A percentile compares a stretch with the other conserved stretches of the same genome.
Conservation (phyloP, 2,329 filamentous ascomycete genomes). For the Fusarium acutatum region DNA sequence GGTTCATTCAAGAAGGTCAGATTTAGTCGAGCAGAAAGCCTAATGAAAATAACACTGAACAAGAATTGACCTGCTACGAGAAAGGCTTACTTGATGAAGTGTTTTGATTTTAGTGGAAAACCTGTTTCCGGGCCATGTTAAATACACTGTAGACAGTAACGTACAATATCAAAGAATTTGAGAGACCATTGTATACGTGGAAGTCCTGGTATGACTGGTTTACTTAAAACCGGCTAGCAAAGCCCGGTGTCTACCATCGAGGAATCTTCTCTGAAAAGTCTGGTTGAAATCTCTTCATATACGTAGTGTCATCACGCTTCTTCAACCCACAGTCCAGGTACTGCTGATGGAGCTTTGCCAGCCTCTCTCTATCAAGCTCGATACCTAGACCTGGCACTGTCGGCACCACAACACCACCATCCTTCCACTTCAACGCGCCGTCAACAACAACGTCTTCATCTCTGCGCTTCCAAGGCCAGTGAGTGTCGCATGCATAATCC, state of each 20-base stretch:
- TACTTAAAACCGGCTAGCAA: background rate
- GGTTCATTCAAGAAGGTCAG: no score
- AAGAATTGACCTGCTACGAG: no score
- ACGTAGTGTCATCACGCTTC: conserved; percentile 50
- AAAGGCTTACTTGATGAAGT: background rate
- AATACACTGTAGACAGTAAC: no score
- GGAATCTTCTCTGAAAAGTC: conserved; percentile 47
- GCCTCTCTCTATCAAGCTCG: conserved; percentile 49
- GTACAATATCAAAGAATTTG: no score
- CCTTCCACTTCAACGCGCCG: conserved; percentile 48
- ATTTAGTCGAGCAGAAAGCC: no score
- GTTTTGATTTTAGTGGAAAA: background rate
- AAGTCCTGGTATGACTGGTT: background rate
- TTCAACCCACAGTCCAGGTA: conserved; percentile 50
- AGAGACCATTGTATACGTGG: background rate
- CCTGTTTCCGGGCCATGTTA: rapidly evolving
- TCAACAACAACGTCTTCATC: conserved; percentile 53
- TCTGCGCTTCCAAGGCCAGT: conserved; percentile 55
- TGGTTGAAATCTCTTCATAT: conserved; percentile 48
- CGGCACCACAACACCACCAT: conserved; percentile 49
- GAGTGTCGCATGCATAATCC: conserved; percentile 55
- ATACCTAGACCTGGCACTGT: conserved; percentile 47
- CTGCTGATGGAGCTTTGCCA: conserved; percentile 48
- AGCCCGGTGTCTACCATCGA: conserved; percentile 38
- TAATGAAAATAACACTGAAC: no score